Conservation (phyloP, 2,329 filamentous ascomycete species). For the Cadophora gregata region DNA sequence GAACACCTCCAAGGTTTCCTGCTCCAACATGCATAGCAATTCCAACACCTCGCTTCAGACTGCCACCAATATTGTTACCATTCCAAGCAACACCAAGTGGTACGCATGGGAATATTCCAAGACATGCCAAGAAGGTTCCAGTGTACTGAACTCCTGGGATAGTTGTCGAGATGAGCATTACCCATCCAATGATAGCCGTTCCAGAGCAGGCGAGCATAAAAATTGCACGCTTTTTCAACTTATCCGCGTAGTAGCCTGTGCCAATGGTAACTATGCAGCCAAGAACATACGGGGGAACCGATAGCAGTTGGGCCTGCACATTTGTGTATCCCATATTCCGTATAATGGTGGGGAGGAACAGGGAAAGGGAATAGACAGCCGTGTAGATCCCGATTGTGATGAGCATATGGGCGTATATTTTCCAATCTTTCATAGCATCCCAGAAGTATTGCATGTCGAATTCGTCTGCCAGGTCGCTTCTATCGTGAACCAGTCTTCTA, state of each 20-base stretch:
- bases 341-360: constrained; percentile 54
- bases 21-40: constrained; percentile 87
- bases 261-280: constrained; percentile 70
- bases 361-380: constrained; percentile 49
- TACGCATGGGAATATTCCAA: constrained; percentile 84
- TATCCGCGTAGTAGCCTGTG: constrained; percentile 77
- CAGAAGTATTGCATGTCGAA: constrained; percentile 61
- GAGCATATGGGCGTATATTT: constrained; percentile 48
- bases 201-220: constrained; percentile 65
- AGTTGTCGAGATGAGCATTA: constrained; percentile 72
- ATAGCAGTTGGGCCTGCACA: constrained; percentile 55
- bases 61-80: constrained; percentile 87
- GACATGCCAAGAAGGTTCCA: constrained; percentile 79
- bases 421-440: constrained; percentile 66
- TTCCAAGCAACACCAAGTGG: constrained; percentile 86
- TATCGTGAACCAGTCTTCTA: constrained; percentile 69
- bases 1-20: constrained; percentile 83
- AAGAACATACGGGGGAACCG: constrained; percentile 62
- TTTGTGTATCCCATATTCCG: constrained; percentile 60
- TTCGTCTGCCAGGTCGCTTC: constrained; percentile 70
- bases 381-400: constrained; percentile 67
- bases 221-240: constrained; percentile 74
- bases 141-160: constrained; percentile 76
- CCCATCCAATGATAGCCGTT: constrained; percentile 76
- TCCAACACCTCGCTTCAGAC: constrained; percentile 89